Base-by-base conservation (phyloP, 352 stramenopile genomes). In the Phytophthora quininea region DNA sequence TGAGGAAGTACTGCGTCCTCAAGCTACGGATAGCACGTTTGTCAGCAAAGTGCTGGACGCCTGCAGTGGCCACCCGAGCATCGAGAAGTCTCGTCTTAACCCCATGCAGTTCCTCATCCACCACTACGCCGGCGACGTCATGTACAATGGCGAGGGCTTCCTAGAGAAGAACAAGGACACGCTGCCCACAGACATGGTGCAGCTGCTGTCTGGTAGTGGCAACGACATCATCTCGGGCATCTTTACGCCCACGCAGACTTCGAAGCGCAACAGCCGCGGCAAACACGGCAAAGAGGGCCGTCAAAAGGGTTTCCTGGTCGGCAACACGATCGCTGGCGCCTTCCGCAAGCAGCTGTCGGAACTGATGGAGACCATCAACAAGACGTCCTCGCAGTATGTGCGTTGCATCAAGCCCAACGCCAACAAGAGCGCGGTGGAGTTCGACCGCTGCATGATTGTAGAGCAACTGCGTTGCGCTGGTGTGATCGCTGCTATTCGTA, bases 1-100 rank as follows among this genome's bases (percentile, higher is more conserved):
- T 67, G 96, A 99, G 74, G 95, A 98, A 72, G 97, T 97, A 49
- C 88, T 97, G 7, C 80, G 91, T 24, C 91, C 93, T 4, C 80
- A 93, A 58, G 91, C 88, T 14, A 93, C 73, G 4, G 89, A 97
- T 70, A 77, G 33, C 24, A 90, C 82, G 27, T 96, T 97, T 30
- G 82, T 96, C 55, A 88, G 76, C 74, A 95, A 96, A 64, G 67
- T 97, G 45, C 61, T 90, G 30, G 88, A 91, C 37, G 76, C 89
- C 14, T 91, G 93, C 64, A 85, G 69, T 27, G 79, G 85, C 50
- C 84, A 97, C 67, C 82, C 86, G 6, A 93, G 86, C 65, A 85
- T 97, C 35, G 82, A 96, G 45, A 94, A 95, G 73, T 91, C 82
- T 62, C 85, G 87, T 45, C 83, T 95, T 52, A 96, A 95, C 71